Evolutionary conservation across 2,329 filamentous ascomycete species (phyloP).

Genomic region (Alternaria gansuensis): DNA sequence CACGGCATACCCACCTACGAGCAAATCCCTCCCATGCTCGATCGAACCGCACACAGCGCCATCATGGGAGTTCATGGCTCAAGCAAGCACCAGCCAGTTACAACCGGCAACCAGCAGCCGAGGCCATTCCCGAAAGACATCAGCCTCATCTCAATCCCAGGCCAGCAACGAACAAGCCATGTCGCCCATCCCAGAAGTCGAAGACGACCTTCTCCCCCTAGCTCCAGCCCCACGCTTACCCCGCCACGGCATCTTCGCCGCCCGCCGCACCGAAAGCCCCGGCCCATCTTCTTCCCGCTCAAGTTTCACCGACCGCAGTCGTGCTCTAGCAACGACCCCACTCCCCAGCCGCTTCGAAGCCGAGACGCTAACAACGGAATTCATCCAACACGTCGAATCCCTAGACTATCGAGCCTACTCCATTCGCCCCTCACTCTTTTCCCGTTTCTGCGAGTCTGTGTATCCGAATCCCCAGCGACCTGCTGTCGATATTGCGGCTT

Average conservation of each 20-base stretch:
- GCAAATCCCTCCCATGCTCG: constrained; percentile 36
- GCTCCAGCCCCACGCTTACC: constrained; percentile 41
- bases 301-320: constrained; percentile 46
- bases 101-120: constrained; percentile 35
- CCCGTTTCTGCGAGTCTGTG: constrained; percentile 45
- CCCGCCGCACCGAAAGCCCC: constrained; percentile 38
- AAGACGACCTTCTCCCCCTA: constrained; percentile 42
- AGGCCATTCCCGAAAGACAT: constrained; percentile 44
- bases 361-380: constrained; percentile 48
- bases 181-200: constrained; percentile 42
- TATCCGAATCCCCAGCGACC: constrained; percentile 43
- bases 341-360: constrained; percentile 50
- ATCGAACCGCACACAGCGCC: constrained; percentile 43
- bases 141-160: constrained; percentile 43
- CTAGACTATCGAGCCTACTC: constrained; percentile 40
- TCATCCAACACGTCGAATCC: constrained; percentile 42
- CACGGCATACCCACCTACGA: constrained; percentile 28
- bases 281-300: constrained; percentile 39
- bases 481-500: constrained; percentile 31
- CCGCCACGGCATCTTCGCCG: constrained; percentile 45
- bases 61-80: constrained; percentile 51
- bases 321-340: constrained; percentile 43
- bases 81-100: constrained; percentile 32
- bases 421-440: constrained; percentile 37
- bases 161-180: constrained; percentile 44